phyloP scores from a whole-genome alignment of 2,329 filamentous ascomycete genomes.

The Ophiostoma tasmaniense region DNA sequence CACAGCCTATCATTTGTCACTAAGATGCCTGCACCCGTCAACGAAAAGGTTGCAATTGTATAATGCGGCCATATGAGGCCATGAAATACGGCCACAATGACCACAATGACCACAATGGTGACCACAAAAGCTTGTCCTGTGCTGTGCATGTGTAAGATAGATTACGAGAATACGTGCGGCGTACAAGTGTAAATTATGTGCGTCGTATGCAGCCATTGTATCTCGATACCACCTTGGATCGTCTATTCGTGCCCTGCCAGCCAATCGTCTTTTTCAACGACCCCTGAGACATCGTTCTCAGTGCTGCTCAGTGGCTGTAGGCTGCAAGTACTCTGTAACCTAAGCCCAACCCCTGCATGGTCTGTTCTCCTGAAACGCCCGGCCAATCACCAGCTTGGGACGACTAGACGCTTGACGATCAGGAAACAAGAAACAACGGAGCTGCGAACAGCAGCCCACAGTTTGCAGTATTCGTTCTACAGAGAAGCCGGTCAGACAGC shows the following conservation, averaged over 20 bases:
- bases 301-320: background rate
- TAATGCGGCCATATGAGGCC: no score
- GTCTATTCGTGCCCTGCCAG: background rate
- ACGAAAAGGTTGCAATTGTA: background rate
- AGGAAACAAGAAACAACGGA: constrained; percentile 15
- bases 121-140: background rate
- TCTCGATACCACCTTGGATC: background rate
- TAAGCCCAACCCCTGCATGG: background rate
- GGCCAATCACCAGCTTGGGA: constrained; percentile 17
- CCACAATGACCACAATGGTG: background rate
- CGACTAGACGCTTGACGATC: background rate
- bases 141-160: background rate
- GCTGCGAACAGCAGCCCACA: background rate
- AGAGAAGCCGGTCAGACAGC: background rate
- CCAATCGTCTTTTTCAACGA: background rate
- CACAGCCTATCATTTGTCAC: background rate
- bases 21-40: background rate
- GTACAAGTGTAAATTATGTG: background rate
- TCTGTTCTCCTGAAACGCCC: constrained; percentile 13
- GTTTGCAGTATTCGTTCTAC: background rate
- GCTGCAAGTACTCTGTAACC: no score
- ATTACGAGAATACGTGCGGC: background rate
- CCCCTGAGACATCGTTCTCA: background rate
- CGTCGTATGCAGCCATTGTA: background rate
- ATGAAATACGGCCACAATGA: no score